Percentiles rank a stretch among this genome's conserved stretches.
phyloP scores from a whole-genome alignment of 345 rosid genomes.

The Lenwebbia sp. region DNA sequence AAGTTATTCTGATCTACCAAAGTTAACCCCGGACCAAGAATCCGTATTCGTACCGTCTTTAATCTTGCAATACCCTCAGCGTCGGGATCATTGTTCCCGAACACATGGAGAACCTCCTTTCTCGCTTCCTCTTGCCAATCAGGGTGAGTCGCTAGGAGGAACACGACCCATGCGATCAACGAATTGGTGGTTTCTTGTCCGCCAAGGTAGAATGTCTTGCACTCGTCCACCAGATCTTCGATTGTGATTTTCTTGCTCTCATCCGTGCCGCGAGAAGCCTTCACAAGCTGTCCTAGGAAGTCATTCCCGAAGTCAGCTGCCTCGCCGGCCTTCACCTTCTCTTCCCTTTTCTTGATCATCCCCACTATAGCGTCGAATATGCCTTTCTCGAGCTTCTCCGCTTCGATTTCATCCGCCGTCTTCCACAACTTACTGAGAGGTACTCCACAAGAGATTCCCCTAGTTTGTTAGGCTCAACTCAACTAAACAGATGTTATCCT shows the following conservation, averaged over 20 bases:
- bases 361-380: not conserved
- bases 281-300: slow-evolving; percentile 11
- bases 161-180: slow-evolving; percentile 4
- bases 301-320: slow-evolving; percentile 15
- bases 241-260: slow-evolving; percentile 2
- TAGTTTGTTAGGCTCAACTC: not conserved
- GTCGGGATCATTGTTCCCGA: slow-evolving; percentile 14
- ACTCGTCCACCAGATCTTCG: slow-evolving; percentile 27
- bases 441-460: not conserved
- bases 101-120: slow-evolving; percentile 18
- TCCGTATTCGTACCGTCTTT: slow-evolving; percentile 5
- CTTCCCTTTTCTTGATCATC: slow-evolving; percentile 11
- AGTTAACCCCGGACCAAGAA: not conserved
- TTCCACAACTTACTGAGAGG: slow-evolving; percentile 13
- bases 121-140: slow-evolving; percentile 38
- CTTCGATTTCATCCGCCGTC: slow-evolving; percentile 11
- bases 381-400: slow-evolving; percentile 1
- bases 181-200: slow-evolving; percentile 16
- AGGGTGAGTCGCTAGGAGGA: slow-evolving; percentile 15
- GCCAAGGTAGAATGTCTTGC: slow-evolving; percentile 26
- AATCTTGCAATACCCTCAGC: slow-evolving; percentile 14
- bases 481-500: not conserved
- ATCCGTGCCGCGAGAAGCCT: slow-evolving; percentile 2
- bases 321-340: not conserved
- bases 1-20: not conserved